phyloP scores from a whole-genome alignment of 805 yeast genomes.

The Hanseniaspora clermontiae region DNA sequence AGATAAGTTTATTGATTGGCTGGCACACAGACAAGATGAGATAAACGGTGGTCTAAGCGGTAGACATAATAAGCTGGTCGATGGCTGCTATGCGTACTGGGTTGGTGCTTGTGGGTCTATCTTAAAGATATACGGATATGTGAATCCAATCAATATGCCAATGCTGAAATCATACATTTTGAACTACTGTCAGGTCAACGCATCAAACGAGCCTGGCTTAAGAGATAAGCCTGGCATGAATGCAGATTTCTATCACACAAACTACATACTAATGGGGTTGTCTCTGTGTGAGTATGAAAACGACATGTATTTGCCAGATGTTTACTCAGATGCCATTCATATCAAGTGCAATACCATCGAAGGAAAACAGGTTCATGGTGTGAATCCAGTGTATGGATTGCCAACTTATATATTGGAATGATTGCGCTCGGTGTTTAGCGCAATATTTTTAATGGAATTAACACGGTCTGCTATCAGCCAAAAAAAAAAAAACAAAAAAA shows the following conservation, averaged over 20 bases:
- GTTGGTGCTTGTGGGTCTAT: slow-evolving; percentile 70
- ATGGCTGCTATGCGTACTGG: slow-evolving; percentile 95
- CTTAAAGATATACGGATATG: slow-evolving; percentile 24
- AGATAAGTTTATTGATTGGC: slow-evolving; percentile 50
- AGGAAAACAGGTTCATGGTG: slow-evolving; percentile 15
- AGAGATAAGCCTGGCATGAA: slow-evolving; percentile 73
- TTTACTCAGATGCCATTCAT: background rate
- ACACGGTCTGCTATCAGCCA: background rate
- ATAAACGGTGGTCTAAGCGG: slow-evolving; percentile 86
- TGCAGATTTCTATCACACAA: slow-evolving; percentile 84
- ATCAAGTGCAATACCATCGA: background rate
- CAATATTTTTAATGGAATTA: background rate
- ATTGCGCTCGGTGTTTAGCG: background rate
- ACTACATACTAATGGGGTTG: slow-evolving; percentile 69
- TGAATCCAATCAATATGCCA: slow-evolving; percentile 36
- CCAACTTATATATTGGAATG: slow-evolving; percentile 19
- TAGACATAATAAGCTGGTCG: slow-evolving; percentile 83
- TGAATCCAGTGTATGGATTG: slow-evolving; percentile 51
- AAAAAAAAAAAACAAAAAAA: no score
- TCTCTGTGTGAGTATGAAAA: slow-evolving; percentile 24
- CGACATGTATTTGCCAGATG: background rate
- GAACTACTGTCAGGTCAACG: slow-evolving; percentile 54
- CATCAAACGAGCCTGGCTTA: slow-evolving; percentile 48
- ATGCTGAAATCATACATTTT: slow-evolving; percentile 55
- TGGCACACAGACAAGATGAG: slow-evolving; percentile 49